Base-by-base conservation (phyloP, 2,329 filamentous ascomycete species). In the Aspergillus aculeatus region DNA sequence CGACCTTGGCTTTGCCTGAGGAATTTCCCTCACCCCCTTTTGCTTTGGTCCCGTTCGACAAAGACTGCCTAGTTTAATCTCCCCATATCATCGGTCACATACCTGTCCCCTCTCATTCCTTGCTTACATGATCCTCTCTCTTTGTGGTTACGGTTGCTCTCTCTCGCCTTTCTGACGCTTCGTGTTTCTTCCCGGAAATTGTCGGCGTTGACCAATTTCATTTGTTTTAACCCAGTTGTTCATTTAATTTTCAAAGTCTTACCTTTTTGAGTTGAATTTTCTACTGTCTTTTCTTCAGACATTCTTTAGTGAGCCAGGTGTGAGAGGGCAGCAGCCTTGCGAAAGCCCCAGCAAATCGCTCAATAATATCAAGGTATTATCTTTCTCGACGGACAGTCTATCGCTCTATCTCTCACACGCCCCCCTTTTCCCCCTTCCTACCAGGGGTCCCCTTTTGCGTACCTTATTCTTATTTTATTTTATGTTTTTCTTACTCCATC, bases 391-490 rank as follows among this genome's bases (percentile, higher is more conserved):
- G 62, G 54, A 47, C 51, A 62, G 54, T 47, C 57, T 58, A 50
- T 59, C 57, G 48, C 26, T 52, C 38, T 50, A 23, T 54, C 51
- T 49, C 50, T 26, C 50, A 47, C 56, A 21, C 50, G 31, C 50
- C 29, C 64, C 2, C 70, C 72, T 57, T 47, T 56, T 54, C 24
- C 47, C 38, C 41, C 48, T 49, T 47, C 56, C 54, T 44, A 52
- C 54, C 38, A 49, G 59, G 52, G 56, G 31, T 41, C 35, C 16
- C 47, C 31, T 59, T 57, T 55, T 47, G 14, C 32, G 32, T 35
- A 35, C 32, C 62, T 55, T 61, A 63, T 66, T 58, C 62, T 66
- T 58, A 61, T 62, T 64, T 60, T 12, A 12, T 16, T 35, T 35
- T 4, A 5, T 35, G 1, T 35, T 35, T 35, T 35, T 16, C 4